A percentile compares a stretch with the other conserved stretches of the same genome.
phyloP scores from a whole-genome alignment of 345 rosid genomes.

The Dovyalis caffra region DNA sequence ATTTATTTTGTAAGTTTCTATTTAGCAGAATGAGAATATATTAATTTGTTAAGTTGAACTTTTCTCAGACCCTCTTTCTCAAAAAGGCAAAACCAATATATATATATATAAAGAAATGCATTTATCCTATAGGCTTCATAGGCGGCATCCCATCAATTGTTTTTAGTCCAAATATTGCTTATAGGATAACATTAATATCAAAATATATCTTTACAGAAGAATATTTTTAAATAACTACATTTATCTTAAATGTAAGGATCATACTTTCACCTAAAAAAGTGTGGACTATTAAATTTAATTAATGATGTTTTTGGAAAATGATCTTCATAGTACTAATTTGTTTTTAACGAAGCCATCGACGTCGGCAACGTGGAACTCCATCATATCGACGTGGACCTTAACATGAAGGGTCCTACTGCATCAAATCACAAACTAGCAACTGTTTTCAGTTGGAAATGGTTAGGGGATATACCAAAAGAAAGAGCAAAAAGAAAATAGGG shows the following conservation, averaged over 20 bases:
- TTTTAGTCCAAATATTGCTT: background rate
- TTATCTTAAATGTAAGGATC: background rate
- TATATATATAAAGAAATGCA: background rate
- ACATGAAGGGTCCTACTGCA: slow-evolving; percentile 21
- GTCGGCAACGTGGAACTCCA: slow-evolving; percentile 33
- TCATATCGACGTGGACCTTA: slow-evolving; percentile 33
- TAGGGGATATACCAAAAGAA: background rate
- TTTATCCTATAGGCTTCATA: background rate
- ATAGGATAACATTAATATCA: background rate
- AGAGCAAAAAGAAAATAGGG: background rate
- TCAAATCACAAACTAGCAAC: slow-evolving; percentile 7
- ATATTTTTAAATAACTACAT: background rate
- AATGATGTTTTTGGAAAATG: background rate
- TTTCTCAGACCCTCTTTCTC: background rate
- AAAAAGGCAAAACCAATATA: too few relatives aligned
- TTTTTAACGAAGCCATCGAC: slow-evolving; percentile 9
- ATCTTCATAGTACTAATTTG: background rate
- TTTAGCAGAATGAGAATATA: background rate
- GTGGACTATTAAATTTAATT: background rate
- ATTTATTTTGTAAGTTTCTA: too few relatives aligned
- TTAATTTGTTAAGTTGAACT: background rate
- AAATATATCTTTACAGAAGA: background rate
- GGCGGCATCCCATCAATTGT: background rate
- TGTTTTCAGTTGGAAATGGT: slow-evolving; percentile 16
- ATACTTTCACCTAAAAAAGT: background rate